phyloP scores from a whole-genome alignment of 352 stramenopile species.

The Phytophthora litchii region DNA sequence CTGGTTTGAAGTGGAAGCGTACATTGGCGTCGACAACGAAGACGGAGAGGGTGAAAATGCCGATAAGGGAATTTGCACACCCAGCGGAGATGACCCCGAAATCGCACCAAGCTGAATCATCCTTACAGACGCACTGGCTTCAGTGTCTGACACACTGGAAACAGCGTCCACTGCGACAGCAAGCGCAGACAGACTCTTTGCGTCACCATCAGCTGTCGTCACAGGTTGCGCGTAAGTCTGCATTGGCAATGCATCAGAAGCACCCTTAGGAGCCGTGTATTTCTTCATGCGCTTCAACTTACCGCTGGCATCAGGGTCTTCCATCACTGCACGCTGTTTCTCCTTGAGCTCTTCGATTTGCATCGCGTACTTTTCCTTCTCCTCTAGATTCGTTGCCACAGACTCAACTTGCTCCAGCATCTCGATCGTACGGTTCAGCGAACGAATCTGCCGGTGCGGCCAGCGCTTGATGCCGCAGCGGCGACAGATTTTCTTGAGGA shows the following conservation, averaged over 20 bases:
- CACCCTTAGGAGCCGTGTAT: slow-evolving; percentile 21
- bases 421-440: slow-evolving; percentile 69
- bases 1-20: slow-evolving; percentile 22
- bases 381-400: slow-evolving; percentile 44
- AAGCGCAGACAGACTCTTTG: slow-evolving; percentile 24
- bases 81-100: slow-evolving; percentile 14
- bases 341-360: slow-evolving; percentile 70
- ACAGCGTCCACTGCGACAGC: slow-evolving; percentile 25
- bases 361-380: slow-evolving; percentile 53
- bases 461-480: slow-evolving; percentile 68
- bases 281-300: slow-evolving; percentile 76
- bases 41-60: neutral
- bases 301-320: slow-evolving; percentile 62
- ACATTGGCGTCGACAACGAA: slow-evolving; percentile 41
- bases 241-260: slow-evolving; percentile 8
- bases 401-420: slow-evolving; percentile 74
- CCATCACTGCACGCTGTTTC: slow-evolving; percentile 71
- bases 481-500: slow-evolving; percentile 79
- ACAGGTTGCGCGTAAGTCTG: neutral
- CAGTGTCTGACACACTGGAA: neutral
- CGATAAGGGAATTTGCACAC: slow-evolving; percentile 27
- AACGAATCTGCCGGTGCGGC: slow-evolving; percentile 74
- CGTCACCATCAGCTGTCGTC: slow-evolving; percentile 4
- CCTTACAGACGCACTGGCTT: neutral
- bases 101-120: neutral